Percentiles rank a stretch among this genome's conserved stretches.
Evolutionary conservation across 2,329 filamentous ascomycete genomes (phyloP).

Genomic region (Hyphodiscus sp.): DNA sequence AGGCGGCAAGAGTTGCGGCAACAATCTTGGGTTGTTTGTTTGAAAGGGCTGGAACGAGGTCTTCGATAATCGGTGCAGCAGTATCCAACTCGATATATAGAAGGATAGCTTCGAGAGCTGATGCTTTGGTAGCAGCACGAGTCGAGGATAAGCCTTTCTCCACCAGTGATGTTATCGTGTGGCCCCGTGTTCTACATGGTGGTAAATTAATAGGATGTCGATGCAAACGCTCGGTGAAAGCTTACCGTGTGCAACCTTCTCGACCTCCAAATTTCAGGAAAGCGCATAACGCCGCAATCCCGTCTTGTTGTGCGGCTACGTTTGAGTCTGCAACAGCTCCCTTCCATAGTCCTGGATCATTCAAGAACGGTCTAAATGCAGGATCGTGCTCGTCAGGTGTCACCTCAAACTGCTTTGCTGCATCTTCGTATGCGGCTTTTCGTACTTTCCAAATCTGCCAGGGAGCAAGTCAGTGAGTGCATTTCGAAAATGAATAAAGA

Average conservation of each 20-base stretch:
- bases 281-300: constrained; percentile 76
- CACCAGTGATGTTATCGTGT: constrained; percentile 70
- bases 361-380: constrained; percentile 78
- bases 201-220: constrained; percentile 6
- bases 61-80: constrained; percentile 79
- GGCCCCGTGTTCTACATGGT: constrained; percentile 56
- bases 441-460: constrained; percentile 86
- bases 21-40: constrained; percentile 92
- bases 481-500: background rate
- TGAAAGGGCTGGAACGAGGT: constrained; percentile 73
- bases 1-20: constrained; percentile 64
- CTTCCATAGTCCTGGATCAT: constrained; percentile 85
- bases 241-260: constrained; percentile 65
- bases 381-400: constrained; percentile 82
- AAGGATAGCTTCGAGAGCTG: constrained; percentile 77
- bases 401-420: constrained; percentile 75
- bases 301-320: constrained; percentile 93
- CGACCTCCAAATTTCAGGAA: constrained; percentile 88
- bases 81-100: constrained; percentile 88
- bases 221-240: background rate
- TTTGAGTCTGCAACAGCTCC: constrained; percentile 89
- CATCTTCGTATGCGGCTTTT: constrained; percentile 91
- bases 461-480: constrained; percentile 19
- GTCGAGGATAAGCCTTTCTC: constrained; percentile 90
- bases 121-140: constrained; percentile 81